These are phyloP conservation scores for Stephania yunnanensis DNA, from an alignment of 164 flowering plant genomes.

Conservation along the genomic window DNA sequence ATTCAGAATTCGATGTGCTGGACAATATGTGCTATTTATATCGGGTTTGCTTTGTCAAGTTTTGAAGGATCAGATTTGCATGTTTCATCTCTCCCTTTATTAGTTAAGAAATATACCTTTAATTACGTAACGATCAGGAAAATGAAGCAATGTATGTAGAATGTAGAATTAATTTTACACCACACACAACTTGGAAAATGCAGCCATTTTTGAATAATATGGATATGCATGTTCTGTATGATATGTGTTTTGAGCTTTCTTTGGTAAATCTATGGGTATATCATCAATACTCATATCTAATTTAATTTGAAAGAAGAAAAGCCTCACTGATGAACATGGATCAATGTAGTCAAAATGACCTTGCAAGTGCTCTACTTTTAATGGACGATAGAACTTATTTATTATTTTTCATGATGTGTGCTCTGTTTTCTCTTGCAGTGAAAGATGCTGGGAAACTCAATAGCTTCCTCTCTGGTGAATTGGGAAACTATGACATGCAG, in stretches of 20 bases:
- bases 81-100: not conserved
- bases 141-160: not conserved
- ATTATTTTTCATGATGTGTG: not conserved
- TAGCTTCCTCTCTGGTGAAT: constrained; percentile 18
- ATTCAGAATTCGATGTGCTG: not conserved
- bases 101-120: not conserved
- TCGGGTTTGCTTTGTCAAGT: not conserved
- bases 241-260: no score
- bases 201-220: no score
- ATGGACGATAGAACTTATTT: not conserved
- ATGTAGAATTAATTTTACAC: no score
- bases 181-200: no score
- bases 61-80: not conserved
- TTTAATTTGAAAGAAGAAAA: not conserved
- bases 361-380: not conserved
- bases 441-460: constrained; percentile 23
- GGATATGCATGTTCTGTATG: no score
- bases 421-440: constrained; percentile 3
- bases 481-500: constrained; percentile 11
- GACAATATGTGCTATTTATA: not conserved
- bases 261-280: no score
- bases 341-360: not conserved
- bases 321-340: not conserved
- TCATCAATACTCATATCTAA: no score
- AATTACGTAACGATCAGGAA: not conserved